Base-by-base conservation (phyloP, 2,329 filamentous ascomycete genomes). In the Tolypocladium pustulatum region DNA sequence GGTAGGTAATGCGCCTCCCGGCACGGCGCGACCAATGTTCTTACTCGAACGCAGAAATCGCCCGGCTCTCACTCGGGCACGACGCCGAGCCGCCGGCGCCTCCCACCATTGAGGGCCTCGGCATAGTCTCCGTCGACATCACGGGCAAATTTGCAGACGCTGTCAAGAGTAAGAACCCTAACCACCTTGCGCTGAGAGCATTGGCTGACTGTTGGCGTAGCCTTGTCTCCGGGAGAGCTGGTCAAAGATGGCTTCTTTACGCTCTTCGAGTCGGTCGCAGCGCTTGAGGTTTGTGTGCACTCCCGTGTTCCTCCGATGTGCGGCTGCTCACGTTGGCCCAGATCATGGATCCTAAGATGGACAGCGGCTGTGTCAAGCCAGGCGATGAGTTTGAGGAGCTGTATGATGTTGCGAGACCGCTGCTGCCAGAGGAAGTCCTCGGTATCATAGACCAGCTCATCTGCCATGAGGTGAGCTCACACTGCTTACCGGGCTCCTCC, bases 331-430 rank as follows among this genome's bases (percentile, higher is more conserved):
- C 43, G 17, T 34, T 34, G 49, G 12, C 46, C 32, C 67, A 99
- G 94, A 96, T 99, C 66, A 97, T 97, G 90, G 94, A 99, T 69
- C 87, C 90, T 1, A 99, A 97, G 75, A 99, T 99, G 94, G 94
- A 99, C 73, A 97, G 91, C 69, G 94, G 94, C 34, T 91, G 88
- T 64, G 78, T 95, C 8, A 81, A 84, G 25, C 84, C 88, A 9
- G 89, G 87, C 36, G 90, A 96, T 67, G 85, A 86, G n/a, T 82
- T 93, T 38, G 90, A 96, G 60, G 88, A 93, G 62, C 82, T 89
- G 56, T 96, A 93, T 72, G 87, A 96, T 67, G 83, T 91, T 46
- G 76, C 83, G 51, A 78, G 80, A 54, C 76, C 82, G 8, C 75
- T 96, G 46, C 77, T 87, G 17, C 89, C 91, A 0, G 84, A 88